Evolutionary conservation across 2,329 filamentous ascomycete species (phyloP).

Genomic region (Arthrobotrys megalospora): DNA sequence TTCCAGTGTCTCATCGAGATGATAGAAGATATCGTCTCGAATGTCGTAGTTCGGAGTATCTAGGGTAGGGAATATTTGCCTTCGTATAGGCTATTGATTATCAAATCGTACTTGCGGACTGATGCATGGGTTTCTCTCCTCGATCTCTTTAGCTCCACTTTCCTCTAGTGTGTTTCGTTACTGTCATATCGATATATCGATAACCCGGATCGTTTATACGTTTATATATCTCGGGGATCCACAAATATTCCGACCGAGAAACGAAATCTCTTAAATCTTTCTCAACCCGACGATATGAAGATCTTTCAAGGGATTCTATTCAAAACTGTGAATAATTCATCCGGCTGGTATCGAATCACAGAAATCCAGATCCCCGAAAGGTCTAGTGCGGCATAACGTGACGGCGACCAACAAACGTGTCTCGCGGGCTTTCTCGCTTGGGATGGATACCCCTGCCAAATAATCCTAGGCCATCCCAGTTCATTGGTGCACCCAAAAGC

Average conservation of each 20-base stretch:
- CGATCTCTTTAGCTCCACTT: background rate
- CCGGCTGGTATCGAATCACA: background rate
- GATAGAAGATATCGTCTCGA: background rate
- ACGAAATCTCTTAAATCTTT: constrained; percentile 23
- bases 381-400: constrained; percentile 50
- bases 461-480: background rate
- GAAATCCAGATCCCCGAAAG: constrained; percentile 45
- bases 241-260: constrained; percentile 53
- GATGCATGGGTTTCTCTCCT: constrained; percentile 5
- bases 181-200: background rate
- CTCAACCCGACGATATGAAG: background rate
- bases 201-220: background rate
- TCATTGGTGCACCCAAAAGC: constrained; percentile 39
- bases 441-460: constrained; percentile 20
- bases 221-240: constrained; percentile 47
- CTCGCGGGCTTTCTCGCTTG: constrained; percentile 60
- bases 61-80: too few species aligned
- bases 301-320: background rate
- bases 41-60: constrained; percentile 13
- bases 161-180: background rate
- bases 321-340: constrained; percentile 9
- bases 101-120: background rate
- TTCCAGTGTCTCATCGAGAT: constrained; percentile 17
- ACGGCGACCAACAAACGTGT: constrained; percentile 50
- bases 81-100: too few species aligned